Evolutionary conservation across 192 early-diverging fungal genomes (phyloP).

Genomic region (Coemansia sp.): DNA sequence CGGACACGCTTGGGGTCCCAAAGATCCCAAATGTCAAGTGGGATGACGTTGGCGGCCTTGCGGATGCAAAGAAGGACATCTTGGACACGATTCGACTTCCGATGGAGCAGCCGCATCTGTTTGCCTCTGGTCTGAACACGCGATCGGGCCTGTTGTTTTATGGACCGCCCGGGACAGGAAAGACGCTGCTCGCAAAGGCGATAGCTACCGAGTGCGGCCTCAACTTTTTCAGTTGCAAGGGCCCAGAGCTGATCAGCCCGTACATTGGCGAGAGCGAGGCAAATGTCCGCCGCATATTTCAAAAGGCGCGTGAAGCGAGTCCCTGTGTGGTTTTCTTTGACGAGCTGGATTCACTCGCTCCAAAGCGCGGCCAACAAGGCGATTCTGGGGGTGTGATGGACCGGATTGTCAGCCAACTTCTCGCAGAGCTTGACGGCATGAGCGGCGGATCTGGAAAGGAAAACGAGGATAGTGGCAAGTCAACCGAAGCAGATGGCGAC

Average conservation of each 20-base stretch:
- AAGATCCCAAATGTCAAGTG: conserved; percentile 98
- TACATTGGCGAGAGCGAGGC: conserved; percentile 99
- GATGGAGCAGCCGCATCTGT: conserved; percentile 93
- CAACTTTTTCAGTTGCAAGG: conserved; percentile 99
- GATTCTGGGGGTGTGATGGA: conserved; percentile 99
- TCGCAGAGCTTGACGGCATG: conserved; percentile 97
- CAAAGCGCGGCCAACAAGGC: conserved; percentile 96
- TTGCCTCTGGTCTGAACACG: conserved; percentile 91
- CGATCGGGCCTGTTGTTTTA: conserved; percentile 92
- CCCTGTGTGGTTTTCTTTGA: conserved; percentile 99
- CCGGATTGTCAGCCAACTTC: conserved; percentile 93
- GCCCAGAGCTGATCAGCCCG: conserved; percentile 97
- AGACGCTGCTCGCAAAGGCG: conserved; percentile 97
- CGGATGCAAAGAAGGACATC: conserved; percentile 89
- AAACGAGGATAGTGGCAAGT: conserved; percentile 30
- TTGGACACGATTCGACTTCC: conserved; percentile 96
- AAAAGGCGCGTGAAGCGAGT: conserved; percentile 92
- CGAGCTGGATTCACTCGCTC: conserved; percentile 97
- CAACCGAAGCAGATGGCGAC: conserved; percentile 54
- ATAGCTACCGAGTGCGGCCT: conserved; percentile 96
- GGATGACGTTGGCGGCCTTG: conserved; percentile 97
- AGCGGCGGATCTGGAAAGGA: conserved; percentile 52
- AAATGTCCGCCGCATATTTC: conserved; percentile 95
- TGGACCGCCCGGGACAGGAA: conserved; percentile 98
- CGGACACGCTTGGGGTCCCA: conserved; percentile 92